These are phyloP conservation scores for Alternaria arbusti DNA, from an alignment of 2,329 filamentous ascomycete genomes.

Conservation along the genomic window DNA sequence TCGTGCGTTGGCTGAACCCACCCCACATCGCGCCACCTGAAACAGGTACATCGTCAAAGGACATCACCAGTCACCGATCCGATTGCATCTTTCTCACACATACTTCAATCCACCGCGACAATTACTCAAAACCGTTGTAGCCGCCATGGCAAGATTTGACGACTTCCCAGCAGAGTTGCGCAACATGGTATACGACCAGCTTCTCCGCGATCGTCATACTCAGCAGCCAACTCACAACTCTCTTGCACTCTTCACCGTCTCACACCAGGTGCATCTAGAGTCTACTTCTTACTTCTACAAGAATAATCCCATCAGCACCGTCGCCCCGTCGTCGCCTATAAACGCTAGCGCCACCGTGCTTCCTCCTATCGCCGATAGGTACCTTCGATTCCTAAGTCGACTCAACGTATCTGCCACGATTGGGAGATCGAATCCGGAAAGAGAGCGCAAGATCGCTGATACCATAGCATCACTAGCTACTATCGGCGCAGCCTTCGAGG, in stretches of 20 bases:
- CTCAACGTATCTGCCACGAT: slow-evolving; percentile 10
- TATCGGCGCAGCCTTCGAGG: slow-evolving; percentile 18
- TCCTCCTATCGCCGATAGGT: slow-evolving; percentile 24
- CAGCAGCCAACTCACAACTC: not conserved
- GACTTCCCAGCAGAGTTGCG: slow-evolving; percentile 26
- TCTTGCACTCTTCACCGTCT: slow-evolving; percentile 22
- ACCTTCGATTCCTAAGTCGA: slow-evolving; percentile 23
- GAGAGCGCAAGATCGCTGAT: slow-evolving; percentile 10
- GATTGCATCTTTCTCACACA: not conserved
- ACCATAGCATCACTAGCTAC: slow-evolving; percentile 15
- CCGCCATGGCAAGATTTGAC: slow-evolving; percentile 16
- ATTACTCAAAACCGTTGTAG: not conserved
- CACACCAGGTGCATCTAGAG: slow-evolving; percentile 23
- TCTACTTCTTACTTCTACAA: slow-evolving; percentile 32
- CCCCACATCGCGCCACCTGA: not conserved
- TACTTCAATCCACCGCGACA: not conserved
- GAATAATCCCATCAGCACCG: slow-evolving; percentile 14
- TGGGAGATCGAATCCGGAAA: not conserved
- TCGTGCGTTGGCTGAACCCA: not conserved
- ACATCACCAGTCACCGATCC: not conserved
- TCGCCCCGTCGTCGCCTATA: not conserved
- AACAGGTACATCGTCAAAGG: not conserved
- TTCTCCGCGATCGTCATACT: slow-evolving; percentile 4
- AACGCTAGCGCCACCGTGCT: slow-evolving; percentile 17
- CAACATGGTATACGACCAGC: slow-evolving; percentile 22